These are phyloP conservation scores for Ustilago lituana DNA, from an alignment of 1,284 basidiomycete species.

Conservation along the genomic window DNA sequence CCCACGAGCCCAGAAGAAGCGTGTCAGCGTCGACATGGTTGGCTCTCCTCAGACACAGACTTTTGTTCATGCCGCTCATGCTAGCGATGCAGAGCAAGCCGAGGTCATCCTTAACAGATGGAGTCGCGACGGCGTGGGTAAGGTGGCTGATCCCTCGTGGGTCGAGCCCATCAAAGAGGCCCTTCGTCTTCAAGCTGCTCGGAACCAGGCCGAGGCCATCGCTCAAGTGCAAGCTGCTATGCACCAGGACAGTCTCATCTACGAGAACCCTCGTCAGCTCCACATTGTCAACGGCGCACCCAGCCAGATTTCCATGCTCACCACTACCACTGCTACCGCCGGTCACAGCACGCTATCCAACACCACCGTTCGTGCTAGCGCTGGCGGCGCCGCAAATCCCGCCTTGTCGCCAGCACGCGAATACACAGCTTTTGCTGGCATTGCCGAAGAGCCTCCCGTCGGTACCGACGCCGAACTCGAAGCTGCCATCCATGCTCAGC, in stretches of 20 bases:
- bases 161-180: conserved; percentile 87
- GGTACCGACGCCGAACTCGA: conserved; percentile 24
- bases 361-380: conserved; percentile 19
- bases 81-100: conserved; percentile 89
- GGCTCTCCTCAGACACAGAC: conserved; percentile 50
- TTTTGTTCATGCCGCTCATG: conserved; percentile 81
- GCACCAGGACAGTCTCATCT: conserved; percentile 70
- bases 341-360: conserved; percentile 51
- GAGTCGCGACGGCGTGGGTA: conserved; percentile 89
- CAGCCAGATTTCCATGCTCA: conserved; percentile 47
- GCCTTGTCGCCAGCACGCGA: conserved; percentile 31
- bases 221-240: conserved; percentile 74
- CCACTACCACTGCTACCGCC: conserved; percentile 50
- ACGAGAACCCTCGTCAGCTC: conserved; percentile 54
- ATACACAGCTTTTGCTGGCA: conserved; percentile 33
- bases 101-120: conserved; percentile 87
- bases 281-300: conserved; percentile 61
- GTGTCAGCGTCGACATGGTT: conserved; percentile 63
- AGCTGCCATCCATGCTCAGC: conserved; percentile 37
- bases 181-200: conserved; percentile 73
- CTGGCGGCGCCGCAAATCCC: not conserved
- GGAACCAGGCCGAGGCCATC: conserved; percentile 80
- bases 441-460: conserved; percentile 41
- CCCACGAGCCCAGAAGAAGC: conserved; percentile 56
- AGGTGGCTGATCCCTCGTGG: conserved; percentile 74